phyloP scores from a whole-genome alignment of 1,284 basidiomycete genomes.

The Ustilago sp. region DNA sequence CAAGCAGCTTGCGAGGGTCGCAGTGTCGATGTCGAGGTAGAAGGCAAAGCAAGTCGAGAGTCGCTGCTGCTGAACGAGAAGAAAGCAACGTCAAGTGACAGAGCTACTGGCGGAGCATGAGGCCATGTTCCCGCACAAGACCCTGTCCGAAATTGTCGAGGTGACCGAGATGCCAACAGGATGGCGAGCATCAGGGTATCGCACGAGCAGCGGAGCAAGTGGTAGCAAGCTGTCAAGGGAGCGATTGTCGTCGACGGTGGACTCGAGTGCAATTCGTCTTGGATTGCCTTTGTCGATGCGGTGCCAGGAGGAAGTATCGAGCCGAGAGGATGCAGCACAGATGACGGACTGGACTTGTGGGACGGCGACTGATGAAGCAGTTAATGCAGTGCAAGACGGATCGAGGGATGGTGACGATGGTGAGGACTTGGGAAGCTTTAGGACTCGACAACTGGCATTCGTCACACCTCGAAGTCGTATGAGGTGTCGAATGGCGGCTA shows the following conservation, averaged over 20 bases:
- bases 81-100: conserved; percentile 1
- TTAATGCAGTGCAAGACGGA: background rate
- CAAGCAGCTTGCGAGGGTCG: background rate
- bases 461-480: conserved; percentile 26
- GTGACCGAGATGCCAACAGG: conserved; percentile 23
- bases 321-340: background rate
- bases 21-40: background rate
- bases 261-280: conserved; percentile 8
- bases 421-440: background rate
- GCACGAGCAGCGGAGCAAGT: conserved; percentile 20
- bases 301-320: background rate
- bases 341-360: background rate
- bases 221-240: conserved; percentile 13
- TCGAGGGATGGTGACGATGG: background rate
- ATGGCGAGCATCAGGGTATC: conserved; percentile 12
- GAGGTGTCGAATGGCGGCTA: conserved; percentile 21
- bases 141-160: conserved; percentile 33
- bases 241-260: conserved; percentile 2
- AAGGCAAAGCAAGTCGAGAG: conserved; percentile 1
- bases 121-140: conserved; percentile 37
- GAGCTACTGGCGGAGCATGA: conserved; percentile 28
- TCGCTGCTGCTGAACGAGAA: background rate
- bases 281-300: conserved; percentile 20
- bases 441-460: conserved; percentile 8
- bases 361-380: background rate